Percentiles rank a stretch among this genome's conserved stretches.
These are phyloP conservation scores for Ceratobasidium sp. DNA, from an alignment of 1,284 basidiomycete species.

Conservation along the genomic window DNA sequence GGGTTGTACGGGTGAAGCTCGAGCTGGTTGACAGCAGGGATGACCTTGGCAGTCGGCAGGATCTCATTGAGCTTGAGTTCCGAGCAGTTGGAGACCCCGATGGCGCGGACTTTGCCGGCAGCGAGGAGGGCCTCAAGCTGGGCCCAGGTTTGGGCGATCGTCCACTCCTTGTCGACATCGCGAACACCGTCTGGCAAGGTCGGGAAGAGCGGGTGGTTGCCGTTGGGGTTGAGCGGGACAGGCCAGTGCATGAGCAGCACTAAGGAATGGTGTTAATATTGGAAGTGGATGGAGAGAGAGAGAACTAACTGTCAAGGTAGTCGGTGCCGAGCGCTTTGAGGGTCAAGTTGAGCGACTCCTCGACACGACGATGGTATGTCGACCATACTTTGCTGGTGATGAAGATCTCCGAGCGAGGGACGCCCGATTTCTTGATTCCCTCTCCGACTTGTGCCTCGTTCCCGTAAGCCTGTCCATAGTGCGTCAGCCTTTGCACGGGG, in stretches of 20 bases:
- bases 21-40: constrained; percentile 73
- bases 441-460: constrained; percentile 89
- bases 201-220: constrained; percentile 77
- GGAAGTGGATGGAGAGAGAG: constrained; percentile 25
- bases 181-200: constrained; percentile 73
- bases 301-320: constrained; percentile 75
- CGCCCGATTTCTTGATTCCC: constrained; percentile 80
- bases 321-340: constrained; percentile 77
- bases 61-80: constrained; percentile 59
- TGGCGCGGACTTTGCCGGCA: constrained; percentile 78
- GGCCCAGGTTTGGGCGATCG: constrained; percentile 79
- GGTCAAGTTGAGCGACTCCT: constrained; percentile 75
- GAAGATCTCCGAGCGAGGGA: constrained; percentile 83
- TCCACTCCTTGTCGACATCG: constrained; percentile 73
- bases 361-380: constrained; percentile 79
- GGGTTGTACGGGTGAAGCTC: constrained; percentile 84
- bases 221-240: constrained; percentile 75
- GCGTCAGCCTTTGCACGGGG: neutral
- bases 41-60: constrained; percentile 64
- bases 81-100: constrained; percentile 77
- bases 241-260: constrained; percentile 89
- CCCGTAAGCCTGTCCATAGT: constrained; percentile 59
- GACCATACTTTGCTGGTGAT: constrained; percentile 61
- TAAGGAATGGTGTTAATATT: constrained; percentile 50
- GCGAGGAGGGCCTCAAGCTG: constrained; percentile 75